A percentile compares a stretch with the other conserved stretches of the same genome.
These are phyloP conservation scores for Canna indica DNA, from an alignment of 176 grass and related monocot genomes.

Conservation along the genomic window DNA sequence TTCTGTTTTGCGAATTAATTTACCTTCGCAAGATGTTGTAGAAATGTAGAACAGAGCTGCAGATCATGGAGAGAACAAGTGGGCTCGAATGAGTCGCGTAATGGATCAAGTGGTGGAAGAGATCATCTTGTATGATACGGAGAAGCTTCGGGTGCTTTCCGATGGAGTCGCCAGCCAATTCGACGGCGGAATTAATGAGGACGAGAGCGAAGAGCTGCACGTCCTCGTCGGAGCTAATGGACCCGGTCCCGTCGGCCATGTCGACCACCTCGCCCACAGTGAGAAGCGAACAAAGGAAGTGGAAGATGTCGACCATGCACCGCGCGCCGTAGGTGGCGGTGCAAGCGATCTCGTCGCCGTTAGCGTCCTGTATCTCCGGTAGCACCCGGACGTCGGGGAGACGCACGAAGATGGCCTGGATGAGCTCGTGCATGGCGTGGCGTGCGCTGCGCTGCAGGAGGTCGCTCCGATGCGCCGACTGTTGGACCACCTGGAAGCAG, in stretches of 20 bases:
- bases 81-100: conserved; percentile 46
- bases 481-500: conserved; percentile 82
- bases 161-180: conserved; percentile 72
- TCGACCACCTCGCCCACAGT: conserved; percentile 44
- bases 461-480: conserved; percentile 52
- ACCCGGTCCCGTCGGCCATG: conserved; percentile 38
- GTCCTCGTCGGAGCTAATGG: conserved; percentile 66
- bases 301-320: conserved; percentile 86
- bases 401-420: conserved; percentile 58
- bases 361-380: not conserved
- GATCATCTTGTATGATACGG: conserved; percentile 68
- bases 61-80: conserved; percentile 93
- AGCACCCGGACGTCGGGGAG: conserved; percentile 45
- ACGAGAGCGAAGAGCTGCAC: conserved; percentile 82
- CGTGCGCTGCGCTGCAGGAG: conserved; percentile 68
- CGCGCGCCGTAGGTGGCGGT: conserved; percentile 51
- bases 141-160: conserved; percentile 64
- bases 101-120: conserved; percentile 75
- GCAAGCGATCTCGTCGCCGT: conserved; percentile 14
- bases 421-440: conserved; percentile 75
- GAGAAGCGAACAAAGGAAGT: conserved; percentile 70
- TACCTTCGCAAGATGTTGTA: conserved; percentile 81
- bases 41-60: conserved; percentile 74
- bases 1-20: not conserved
- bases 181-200: conserved; percentile 73